Evolutionary conservation across 1,284 basidiomycete genomes (phyloP), one percentile per base, ranked within the genome.

Genomic region (Microbotryomycetes sp.): DNA sequence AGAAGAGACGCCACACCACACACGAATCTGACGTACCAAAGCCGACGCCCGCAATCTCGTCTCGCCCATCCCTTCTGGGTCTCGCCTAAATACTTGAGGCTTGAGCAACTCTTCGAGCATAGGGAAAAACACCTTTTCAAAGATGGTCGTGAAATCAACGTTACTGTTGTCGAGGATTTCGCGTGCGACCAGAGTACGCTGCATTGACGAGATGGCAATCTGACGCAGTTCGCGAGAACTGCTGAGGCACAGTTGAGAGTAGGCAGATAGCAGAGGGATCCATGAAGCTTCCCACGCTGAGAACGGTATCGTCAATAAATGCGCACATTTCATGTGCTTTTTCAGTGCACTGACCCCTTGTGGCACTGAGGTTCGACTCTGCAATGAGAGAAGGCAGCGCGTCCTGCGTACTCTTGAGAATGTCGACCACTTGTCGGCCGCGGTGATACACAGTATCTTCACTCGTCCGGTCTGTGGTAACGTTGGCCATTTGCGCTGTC

Each of bases 71-170:
- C 89, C 91, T 61, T 83, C 81, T 0, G 89, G 86, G 73, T 97
- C 92, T 35, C 86, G 80, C 61, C 83, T 79, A 71, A 86, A 84
- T 7, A 88, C 83, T 65, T 91, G 86, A 3, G 90, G 86, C 73
- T 89, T 91, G 63, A 97, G 78, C 26, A 98, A 80, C 68, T 96
- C 91, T 66, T 97, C 92, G 31, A 97, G 77, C 28, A 97, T 81
- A 2, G 93, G 94, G 78, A 97, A 96, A 28, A 98, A 79, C 52
- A 96, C 86, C 26, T 85, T 82, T 72, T 89, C 87, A 79, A 98
- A 97, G 27, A 97, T 82, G 61, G 88, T 85, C 61, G 87, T 84
- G 16, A 91, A 81, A 67, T 88, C 83, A 11, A 75, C 76, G 46
- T 84, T 81, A 78, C 70, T 83, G 78, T 57, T 83, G 76, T 47